Base-by-base conservation (phyloP, 2,329 filamentous ascomycete species). In the Tolypocladium nubicola region DNA sequence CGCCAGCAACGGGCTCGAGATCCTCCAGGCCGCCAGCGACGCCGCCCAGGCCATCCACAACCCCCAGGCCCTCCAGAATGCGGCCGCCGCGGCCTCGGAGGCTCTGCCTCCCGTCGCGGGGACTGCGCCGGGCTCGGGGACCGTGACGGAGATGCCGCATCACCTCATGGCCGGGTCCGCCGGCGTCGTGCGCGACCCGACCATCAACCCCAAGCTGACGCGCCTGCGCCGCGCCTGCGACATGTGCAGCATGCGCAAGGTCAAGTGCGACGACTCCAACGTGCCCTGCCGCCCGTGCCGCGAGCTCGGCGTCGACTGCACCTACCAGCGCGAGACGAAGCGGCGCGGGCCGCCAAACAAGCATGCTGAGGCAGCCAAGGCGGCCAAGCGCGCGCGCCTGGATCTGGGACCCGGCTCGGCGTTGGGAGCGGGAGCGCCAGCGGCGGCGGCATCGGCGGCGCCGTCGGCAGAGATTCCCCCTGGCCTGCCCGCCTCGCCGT, bases 231-330 rank as follows among this genome's bases (percentile, higher is more conserved):
- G 81, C 54, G 81, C 81, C 16, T 84, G 81, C 63, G 81, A 84
- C 62, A 80, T 84, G 75, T 84, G 81, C 66, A 83, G 81, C 58
- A 78, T 80, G 68, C 79, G 81, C 58, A 84, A 84, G 60, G 81
- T 84, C 50, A 84, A 84, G 70, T 84, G 81, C 67, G 80, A 83
- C 65, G 80, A 82, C 60, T 71, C 74, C 43, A 74, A 76, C 26
- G 75, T 80, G n/a, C 81, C 81, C 1, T 84, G 81, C 63, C 76
- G 76, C 33, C 79, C 81, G 4, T 84, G 81, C 62, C 70, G 73
- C 58, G 79, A 83, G 57, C 78, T 84, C 21, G 75, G 77, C 30
- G 80, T 84, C 54, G 77, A 81, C 55, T 84, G 81, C 67, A 84
- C 80, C 57, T 83, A 80, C 61, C 73, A 77, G 45, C 76, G 82